Evolutionary conservation across 2,329 filamentous ascomycete genomes (phyloP).

Genomic region (Rhynchosporium agropyri): DNA sequence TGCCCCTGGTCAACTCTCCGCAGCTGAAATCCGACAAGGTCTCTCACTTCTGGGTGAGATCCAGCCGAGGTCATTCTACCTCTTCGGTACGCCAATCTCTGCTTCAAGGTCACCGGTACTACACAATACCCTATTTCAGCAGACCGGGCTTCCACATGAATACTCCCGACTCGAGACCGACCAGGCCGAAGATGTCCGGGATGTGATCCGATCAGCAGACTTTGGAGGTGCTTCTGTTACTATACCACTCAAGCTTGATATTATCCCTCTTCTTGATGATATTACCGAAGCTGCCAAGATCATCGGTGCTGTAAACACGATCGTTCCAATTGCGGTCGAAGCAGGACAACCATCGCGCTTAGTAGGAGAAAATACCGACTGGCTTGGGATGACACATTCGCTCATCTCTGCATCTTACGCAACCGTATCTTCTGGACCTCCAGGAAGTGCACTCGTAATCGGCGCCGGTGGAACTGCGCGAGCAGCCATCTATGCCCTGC

Average conservation of each 20-base stretch:
- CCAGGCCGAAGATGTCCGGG: conserved; percentile 59
- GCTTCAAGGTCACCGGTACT: conserved; percentile 84
- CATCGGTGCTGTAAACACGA: conserved; percentile 95
- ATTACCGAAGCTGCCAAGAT: conserved; percentile 75
- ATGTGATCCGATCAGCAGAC: conserved; percentile 67
- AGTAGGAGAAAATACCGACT: conserved; percentile 92
- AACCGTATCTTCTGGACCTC: conserved; percentile 33
- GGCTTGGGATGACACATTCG: conserved; percentile 84
- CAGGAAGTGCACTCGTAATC: conserved; percentile 73
- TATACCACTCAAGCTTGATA: conserved; percentile 89
- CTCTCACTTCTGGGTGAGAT: conserved; percentile 80
- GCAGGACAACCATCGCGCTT: conserved; percentile 51
- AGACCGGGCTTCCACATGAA: conserved; percentile 79
- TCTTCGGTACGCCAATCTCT: conserved; percentile 85
- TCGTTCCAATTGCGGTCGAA: conserved; percentile 62
- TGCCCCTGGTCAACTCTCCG: conserved; percentile 90
- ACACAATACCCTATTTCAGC: conserved; percentile 81
- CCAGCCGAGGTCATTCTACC: conserved; percentile 73
- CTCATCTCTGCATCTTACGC: conserved; percentile 48
- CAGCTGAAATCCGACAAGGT: conserved; percentile 80
- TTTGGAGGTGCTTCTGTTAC: conserved; percentile 97
- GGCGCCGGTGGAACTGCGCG: conserved; percentile 91
- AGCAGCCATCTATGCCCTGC: conserved; percentile 86
- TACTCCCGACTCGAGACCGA: conserved; percentile 80
- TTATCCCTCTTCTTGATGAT: conserved; percentile 79